Percentiles rank a stretch among this genome's conserved stretches.
Evolutionary conservation across 768 basidiomycete species (phyloP).

Genomic region (Russula abietina): DNA sequence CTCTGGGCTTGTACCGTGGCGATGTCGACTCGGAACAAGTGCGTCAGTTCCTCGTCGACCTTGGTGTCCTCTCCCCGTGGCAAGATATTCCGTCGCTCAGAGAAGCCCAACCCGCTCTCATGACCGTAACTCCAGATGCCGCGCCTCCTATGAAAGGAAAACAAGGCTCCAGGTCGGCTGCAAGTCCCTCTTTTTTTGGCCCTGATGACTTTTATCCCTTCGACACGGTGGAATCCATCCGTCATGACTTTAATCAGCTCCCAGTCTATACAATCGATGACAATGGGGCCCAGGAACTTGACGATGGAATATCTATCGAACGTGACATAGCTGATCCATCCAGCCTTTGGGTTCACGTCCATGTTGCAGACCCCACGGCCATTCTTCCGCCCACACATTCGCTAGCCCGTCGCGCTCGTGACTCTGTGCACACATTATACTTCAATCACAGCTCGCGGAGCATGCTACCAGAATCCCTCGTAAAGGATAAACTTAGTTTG

Average conservation of each 20-base stretch:
- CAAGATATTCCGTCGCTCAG: conserved; percentile 44
- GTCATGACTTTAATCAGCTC: conserved; percentile 80
- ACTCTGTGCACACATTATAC: conserved; percentile 53
- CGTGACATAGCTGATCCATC: conserved; percentile 52
- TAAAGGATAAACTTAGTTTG: conserved; percentile 47
- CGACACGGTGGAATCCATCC: conserved; percentile 63
- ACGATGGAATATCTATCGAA: conserved; percentile 89
- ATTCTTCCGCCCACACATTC: conserved; percentile 65
- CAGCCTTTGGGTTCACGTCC: conserved; percentile 76
- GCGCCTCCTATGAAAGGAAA: not conserved
- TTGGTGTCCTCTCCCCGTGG: conserved; percentile 80
- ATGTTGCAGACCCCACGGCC: conserved; percentile 89
- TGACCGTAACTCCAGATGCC: not conserved
- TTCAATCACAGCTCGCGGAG: conserved; percentile 56
- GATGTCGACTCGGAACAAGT: conserved; percentile 34
- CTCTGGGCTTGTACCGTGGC: conserved; percentile 37
- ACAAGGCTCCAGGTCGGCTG: not conserved
- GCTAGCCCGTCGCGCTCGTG: conserved; percentile 52
- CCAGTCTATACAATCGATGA: conserved; percentile 89
- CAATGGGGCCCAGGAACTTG: conserved; percentile 70
- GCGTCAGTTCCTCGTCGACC: conserved; percentile 50
- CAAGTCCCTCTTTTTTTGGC: conserved; percentile 33
- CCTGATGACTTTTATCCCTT: conserved; percentile 56
- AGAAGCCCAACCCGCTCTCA: conserved; percentile 1
- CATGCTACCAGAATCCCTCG: conserved; percentile 63